Evolutionary conservation across 2,329 filamentous ascomycete species (phyloP), one percentile per base, ranked within the genome.

Genomic region (Colletotrichum gloeosporioides): DNA sequence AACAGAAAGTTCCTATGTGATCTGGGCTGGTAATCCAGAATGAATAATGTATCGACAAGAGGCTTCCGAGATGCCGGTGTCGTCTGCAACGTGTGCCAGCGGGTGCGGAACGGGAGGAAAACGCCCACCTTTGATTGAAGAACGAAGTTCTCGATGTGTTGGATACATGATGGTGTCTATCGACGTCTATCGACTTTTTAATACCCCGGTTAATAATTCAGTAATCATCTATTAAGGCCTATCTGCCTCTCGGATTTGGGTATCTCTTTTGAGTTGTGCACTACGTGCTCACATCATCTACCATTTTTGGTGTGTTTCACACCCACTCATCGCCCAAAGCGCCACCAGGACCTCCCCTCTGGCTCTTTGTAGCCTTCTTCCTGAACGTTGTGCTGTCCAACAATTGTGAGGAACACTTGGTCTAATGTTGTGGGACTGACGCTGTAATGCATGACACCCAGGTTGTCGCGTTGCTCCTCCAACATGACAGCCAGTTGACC

Each of bases 391-490:
- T 98, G 94, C 83, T 92, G 91, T 2, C 93, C 93, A 0, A 98
- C 95, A 82, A 98, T 97, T 31, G 90, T 90, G 83, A 98, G 85
- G 84, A 98, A 98, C 0, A 98, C 96, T 84, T 98, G 95, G 82
- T 98, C 96, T 57, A 98, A 86, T 18, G 95, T 98, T 22, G 95
- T 97, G 29, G 95, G 95, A 74, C 92, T 94, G 78, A 98, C 95
- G 66, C 94, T 95, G 84, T 96, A 98, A 84, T 98, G 95, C 82
- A 95, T 93, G 64, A 98, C 90, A 0, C 94, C 94, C 32, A 98
- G 84, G 6, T 85, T 84, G 25, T 91, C 87, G 80, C 93, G 94
- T 77, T 93, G 89, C 79, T 92, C 91, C 84, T 98, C 96, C 2
- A 98, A 87, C 55, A 93, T 81, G 16, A 93, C 90, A 77, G 97